A percentile compares a stretch with the other conserved stretches of the same genome.
These are phyloP conservation scores for Zygnema circumcarinatum DNA, from an alignment of 139 green algal genomes.

Conservation along the genomic window DNA sequence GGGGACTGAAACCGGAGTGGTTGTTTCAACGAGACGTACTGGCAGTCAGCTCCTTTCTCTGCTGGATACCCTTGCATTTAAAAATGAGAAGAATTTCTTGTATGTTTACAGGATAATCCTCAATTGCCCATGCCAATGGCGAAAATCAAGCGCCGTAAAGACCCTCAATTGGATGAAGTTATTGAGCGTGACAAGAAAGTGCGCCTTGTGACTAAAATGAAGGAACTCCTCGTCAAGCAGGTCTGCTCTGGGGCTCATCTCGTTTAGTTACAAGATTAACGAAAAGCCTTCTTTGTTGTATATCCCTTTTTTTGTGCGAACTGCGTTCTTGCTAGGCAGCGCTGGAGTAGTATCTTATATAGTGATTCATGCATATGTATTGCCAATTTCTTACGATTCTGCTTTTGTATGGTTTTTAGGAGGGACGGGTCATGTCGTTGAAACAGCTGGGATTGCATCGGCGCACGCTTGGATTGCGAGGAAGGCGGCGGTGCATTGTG, in stretches of 20 bases:
- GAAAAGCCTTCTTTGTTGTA: no score
- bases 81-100: background rate
- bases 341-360: no score
- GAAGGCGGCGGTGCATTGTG: conserved; percentile 1
- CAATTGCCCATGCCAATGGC: background rate
- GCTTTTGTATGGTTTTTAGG: background rate
- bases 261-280: no score
- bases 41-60: no score
- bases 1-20: no score
- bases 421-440: background rate
- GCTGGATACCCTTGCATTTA: no score
- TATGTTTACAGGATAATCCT: background rate
- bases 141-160: conserved; percentile 13
- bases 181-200: conserved; percentile 44
- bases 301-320: no score
- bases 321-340: no score
- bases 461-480: background rate
- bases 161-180: conserved; percentile 28
- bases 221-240: conserved; percentile 49
- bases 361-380: no score
- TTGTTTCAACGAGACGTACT: no score
- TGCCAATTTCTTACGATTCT: no score
- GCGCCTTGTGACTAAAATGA: conserved; percentile 16
- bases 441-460: background rate
- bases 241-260: no score